phyloP scores from a whole-genome alignment of 2,329 filamentous ascomycete species.

The Scopulariopsis brevicaulis region DNA sequence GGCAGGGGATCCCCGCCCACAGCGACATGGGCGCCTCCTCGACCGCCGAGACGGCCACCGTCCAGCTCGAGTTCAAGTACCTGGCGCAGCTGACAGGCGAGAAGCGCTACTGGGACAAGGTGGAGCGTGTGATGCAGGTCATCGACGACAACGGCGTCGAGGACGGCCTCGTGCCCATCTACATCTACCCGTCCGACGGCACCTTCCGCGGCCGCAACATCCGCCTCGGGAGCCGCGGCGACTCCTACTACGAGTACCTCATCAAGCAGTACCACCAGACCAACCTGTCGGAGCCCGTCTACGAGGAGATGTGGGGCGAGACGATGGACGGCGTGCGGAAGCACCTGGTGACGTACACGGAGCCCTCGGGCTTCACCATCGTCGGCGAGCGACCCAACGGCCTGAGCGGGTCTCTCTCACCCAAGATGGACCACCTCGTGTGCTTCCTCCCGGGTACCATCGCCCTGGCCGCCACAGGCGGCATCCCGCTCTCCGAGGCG shows the following conservation, averaged over 20 bases:
- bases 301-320: slow-evolving; percentile 89
- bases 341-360: slow-evolving; percentile 82
- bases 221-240: slow-evolving; percentile 82
- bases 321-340: slow-evolving; percentile 77
- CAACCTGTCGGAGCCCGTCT: slow-evolving; percentile 71
- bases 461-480: slow-evolving; percentile 75
- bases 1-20: slow-evolving; percentile 68
- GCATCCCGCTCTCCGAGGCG: slow-evolving; percentile 63
- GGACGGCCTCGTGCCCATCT: slow-evolving; percentile 87
- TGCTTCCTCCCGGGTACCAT: slow-evolving; percentile 98
- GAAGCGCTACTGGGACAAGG: slow-evolving; percentile 81
- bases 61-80: slow-evolving; percentile 97
- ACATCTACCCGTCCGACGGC: slow-evolving; percentile 69
- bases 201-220: slow-evolving; percentile 77
- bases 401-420: slow-evolving; percentile 50
- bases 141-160: slow-evolving; percentile 70
- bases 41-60: slow-evolving; percentile 81
- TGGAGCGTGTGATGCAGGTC: slow-evolving; percentile 83
- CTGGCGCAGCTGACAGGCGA: slow-evolving; percentile 90
- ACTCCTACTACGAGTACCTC: slow-evolving; percentile 98
- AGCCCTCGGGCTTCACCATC: slow-evolving; percentile 71
- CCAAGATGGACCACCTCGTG: slow-evolving; percentile 97
- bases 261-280: slow-evolving; percentile 98
- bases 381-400: slow-evolving; percentile 77
- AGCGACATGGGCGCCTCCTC: slow-evolving; percentile 80